phyloP scores from a whole-genome alignment of 2,329 filamentous ascomycete species.

The Aureobasidium sp. region DNA sequence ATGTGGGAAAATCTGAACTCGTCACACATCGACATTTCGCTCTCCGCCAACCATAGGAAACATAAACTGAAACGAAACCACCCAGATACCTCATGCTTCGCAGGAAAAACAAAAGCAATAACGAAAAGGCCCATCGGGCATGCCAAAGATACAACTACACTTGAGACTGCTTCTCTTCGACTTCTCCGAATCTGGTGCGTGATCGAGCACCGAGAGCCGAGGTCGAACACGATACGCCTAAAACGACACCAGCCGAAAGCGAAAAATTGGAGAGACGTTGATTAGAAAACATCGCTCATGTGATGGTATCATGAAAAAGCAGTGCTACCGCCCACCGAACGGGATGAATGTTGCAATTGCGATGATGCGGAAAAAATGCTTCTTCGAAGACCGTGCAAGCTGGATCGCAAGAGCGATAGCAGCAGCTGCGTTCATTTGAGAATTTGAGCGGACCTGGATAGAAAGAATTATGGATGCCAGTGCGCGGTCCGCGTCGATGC shows the following conservation, averaged over 20 bases:
- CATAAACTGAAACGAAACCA: neutral
- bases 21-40: neutral
- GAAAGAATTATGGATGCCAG: neutral
- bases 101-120: neutral
- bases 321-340: conserved; percentile 8
- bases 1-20: conserved; percentile 9
- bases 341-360: neutral
- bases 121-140: neutral
- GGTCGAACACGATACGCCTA: neutral
- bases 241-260: neutral
- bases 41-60: neutral
- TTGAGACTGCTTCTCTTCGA: neutral
- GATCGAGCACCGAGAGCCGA: neutral
- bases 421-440: neutral
- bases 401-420: neutral
- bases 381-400: neutral
- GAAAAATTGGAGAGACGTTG: neutral
- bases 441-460: neutral
- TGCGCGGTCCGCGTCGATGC: neutral
- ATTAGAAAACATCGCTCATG: neutral
- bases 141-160: conserved; percentile 6
- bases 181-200: neutral
- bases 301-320: conserved; percentile 5
- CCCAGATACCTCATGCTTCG: neutral
- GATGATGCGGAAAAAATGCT: neutral